A percentile compares a stretch with the other conserved stretches of the same genome.
phyloP scores from a whole-genome alignment of 2,329 filamentous ascomycete genomes.

The Colletotrichum kahawae region DNA sequence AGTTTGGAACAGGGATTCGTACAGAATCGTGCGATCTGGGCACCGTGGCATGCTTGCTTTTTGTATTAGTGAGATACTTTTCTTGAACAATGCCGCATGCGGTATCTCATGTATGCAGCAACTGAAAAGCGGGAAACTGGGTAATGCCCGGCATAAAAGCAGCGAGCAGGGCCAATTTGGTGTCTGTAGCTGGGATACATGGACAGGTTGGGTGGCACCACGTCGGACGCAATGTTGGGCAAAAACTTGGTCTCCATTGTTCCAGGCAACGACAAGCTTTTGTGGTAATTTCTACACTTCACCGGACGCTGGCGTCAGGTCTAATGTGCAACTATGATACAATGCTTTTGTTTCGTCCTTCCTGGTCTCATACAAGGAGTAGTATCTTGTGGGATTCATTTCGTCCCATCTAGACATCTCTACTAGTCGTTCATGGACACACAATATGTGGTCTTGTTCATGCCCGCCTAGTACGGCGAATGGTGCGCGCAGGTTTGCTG shows the following conservation, averaged over 20 bases:
- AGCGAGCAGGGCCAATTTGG: background rate
- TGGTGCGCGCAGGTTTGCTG: background rate
- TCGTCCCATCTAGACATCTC: background rate
- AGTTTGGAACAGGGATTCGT: background rate
- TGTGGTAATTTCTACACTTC: background rate
- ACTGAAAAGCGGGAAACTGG: background rate
- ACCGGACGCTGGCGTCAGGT: background rate
- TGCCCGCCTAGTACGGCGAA: background rate
- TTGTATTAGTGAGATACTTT: background rate
- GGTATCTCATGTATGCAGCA: background rate
- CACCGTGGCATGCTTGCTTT: background rate
- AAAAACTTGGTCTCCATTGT: background rate
- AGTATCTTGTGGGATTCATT: background rate
- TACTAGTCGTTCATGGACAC: background rate
- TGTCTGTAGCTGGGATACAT: background rate
- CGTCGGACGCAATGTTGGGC: background rate
- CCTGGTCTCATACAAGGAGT: background rate
- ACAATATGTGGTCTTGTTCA: background rate
- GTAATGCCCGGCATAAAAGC: background rate
- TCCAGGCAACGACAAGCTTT: background rate
- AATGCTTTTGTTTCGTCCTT: background rate
- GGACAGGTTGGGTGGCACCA: background rate
- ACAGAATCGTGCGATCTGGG: background rate
- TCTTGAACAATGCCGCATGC: background rate
- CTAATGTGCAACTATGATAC: constrained; percentile 12